Conservation (phyloP, 75 land plant genomes). For the Chamaecyparis obtusa region DNA sequence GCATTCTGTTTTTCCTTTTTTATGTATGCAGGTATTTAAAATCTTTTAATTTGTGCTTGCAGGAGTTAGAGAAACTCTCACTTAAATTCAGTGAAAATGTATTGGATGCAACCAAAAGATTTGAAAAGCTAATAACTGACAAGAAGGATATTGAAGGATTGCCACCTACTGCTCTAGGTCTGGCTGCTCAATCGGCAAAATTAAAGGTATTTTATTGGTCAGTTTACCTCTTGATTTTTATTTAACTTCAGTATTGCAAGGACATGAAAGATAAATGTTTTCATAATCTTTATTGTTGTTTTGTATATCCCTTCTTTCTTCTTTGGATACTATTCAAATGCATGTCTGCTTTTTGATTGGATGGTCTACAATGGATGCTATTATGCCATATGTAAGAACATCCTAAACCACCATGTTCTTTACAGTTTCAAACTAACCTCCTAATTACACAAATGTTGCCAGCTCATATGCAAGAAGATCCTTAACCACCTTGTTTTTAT, state of each 20-base stretch:
- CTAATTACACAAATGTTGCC: not conserved
- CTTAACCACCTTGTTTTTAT: not conserved
- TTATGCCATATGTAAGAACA: not conserved
- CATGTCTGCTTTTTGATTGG: not conserved
- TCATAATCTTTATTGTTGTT: not conserved
- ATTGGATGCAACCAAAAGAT: constrained; percentile 70
- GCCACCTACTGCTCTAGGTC: constrained; percentile 64
- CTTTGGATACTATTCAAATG: not conserved
- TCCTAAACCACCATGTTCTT: not conserved
- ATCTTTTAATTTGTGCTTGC: constrained; percentile 7
- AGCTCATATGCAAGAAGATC: not conserved
- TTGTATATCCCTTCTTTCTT: not conserved
- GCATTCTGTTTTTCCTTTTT: not conserved
- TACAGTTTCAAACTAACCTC: not conserved
- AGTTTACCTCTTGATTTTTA: not conserved
- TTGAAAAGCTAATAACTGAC: constrained; percentile 61
- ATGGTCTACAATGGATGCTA: not conserved
- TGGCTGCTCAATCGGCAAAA: constrained; percentile 68
- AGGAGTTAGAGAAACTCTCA: constrained; percentile 76
- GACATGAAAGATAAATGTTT: not conserved
- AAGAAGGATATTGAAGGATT: constrained; percentile 66
- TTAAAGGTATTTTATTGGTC: constrained; percentile 47
- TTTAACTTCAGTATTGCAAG: not conserved
- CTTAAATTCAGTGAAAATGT: constrained; percentile 72
- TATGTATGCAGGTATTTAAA: not conserved